These are phyloP conservation scores for Fonsecaea pugnacius DNA, from an alignment of 2,329 filamentous ascomycete genomes.

Conservation along the genomic window DNA sequence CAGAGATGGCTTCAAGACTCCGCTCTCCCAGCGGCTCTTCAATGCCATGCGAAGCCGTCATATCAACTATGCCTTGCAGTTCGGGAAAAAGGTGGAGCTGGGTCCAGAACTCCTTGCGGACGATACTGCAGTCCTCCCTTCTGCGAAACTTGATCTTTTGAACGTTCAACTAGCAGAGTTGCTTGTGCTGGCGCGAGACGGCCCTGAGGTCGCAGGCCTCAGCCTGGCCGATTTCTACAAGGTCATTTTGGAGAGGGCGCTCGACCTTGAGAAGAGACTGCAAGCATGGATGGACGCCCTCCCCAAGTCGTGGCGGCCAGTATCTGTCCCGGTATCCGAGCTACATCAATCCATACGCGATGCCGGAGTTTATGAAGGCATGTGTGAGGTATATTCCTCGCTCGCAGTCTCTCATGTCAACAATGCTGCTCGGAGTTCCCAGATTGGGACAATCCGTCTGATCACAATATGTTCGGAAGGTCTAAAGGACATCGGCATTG, in stretches of 20 bases:
- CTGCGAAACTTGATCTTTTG: constrained; percentile 29
- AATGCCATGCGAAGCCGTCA: constrained; percentile 28
- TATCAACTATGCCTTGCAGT: constrained; percentile 28
- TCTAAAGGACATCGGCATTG: constrained; percentile 22
- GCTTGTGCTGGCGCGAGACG: constrained; percentile 13
- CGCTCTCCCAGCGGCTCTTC: constrained; percentile 26
- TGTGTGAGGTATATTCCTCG: constrained; percentile 33
- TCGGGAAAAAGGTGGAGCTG: constrained; percentile 15
- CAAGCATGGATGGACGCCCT: constrained; percentile 25
- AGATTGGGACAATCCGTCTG: constrained; percentile 25
- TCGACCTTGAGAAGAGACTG: constrained; percentile 22
- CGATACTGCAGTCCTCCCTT: constrained; percentile 24
- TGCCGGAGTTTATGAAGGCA: constrained; percentile 28
- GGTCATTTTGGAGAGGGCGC: constrained; percentile 18
- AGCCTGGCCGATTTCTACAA: constrained; percentile 21
- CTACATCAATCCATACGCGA: constrained; percentile 32
- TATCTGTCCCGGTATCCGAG: constrained; percentile 21
- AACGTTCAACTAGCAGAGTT: constrained; percentile 27
- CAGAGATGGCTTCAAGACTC: constrained; percentile 24
- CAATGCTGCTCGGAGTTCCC: constrained; percentile 26
- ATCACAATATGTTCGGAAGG: constrained; percentile 18
- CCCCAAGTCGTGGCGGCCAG: constrained; percentile 29
- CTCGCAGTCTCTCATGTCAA: constrained; percentile 29
- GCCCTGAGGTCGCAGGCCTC: constrained; percentile 12
- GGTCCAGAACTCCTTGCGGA: constrained; percentile 17